These are phyloP conservation scores for Candida neerlandica DNA, from an alignment of 1,139 yeast genomes.

Conservation along the genomic window DNA sequence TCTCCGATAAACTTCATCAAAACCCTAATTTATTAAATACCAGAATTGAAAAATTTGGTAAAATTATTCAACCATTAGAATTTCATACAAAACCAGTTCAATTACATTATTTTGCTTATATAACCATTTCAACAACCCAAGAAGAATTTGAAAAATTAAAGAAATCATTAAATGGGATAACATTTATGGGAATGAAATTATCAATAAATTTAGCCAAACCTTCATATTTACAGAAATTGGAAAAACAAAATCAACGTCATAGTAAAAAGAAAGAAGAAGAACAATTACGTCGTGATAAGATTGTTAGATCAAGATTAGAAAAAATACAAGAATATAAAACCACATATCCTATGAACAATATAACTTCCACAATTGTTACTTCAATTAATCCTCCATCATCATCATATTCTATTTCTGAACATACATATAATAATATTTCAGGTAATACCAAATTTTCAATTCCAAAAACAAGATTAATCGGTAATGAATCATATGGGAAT, in stretches of 20 bases:
- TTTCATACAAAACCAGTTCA: conserved; percentile 49
- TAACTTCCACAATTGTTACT: conserved; percentile 21
- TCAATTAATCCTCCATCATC: conserved; percentile 21
- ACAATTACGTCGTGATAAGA: conserved; percentile 27
- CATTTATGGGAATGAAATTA: conserved; percentile 73
- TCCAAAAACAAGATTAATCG: conserved; percentile 30
- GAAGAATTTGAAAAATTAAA: conserved; percentile 51
- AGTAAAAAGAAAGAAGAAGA: conserved; percentile 36
- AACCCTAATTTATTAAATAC: conserved; percentile 42
- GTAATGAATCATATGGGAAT: conserved; percentile 40
- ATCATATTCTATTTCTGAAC: conserved; percentile 21
- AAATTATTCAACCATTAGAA: conserved; percentile 44
- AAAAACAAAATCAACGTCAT: conserved; percentile 14
- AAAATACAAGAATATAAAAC: conserved; percentile 45
- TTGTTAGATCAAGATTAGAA: conserved; percentile 44
- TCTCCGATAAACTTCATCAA: conserved; percentile 55
- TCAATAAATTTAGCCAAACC: conserved; percentile 52
- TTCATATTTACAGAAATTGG: conserved; percentile 42
- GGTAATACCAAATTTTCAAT: conserved; percentile 38
- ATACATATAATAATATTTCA: conserved; percentile 33
- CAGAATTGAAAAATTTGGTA: conserved; percentile 55
- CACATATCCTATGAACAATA: conserved; percentile 28
- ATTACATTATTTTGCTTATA: conserved; percentile 66
- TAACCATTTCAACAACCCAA: conserved; percentile 56
- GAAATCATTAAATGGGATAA: conserved; percentile 64